Evolutionary conservation across 1,284 basidiomycete species (phyloP).

Genomic region (Tetrapyrgos nigripes): DNA sequence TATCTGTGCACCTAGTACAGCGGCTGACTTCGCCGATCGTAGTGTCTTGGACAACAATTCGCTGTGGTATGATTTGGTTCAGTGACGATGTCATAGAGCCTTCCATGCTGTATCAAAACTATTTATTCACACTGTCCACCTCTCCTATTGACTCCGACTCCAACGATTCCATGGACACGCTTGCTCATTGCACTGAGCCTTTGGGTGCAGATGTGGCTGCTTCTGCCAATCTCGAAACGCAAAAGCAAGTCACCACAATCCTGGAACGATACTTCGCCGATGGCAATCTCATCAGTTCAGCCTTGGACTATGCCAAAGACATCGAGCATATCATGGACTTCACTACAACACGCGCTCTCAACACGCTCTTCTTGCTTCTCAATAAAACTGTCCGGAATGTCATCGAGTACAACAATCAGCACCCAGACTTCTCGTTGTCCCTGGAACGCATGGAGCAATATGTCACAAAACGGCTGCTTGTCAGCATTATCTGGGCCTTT

Average conservation of each 20-base stretch:
- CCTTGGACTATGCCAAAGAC: slow-evolving; percentile 80
- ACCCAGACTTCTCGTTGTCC: slow-evolving; percentile 92
- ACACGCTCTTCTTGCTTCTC: slow-evolving; percentile 95
- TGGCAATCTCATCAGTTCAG: slow-evolving; percentile 82
- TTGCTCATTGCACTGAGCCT: slow-evolving; percentile 64
- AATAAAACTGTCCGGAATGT: slow-evolving; percentile 97
- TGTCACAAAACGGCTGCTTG: slow-evolving; percentile 88
- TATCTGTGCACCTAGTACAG: no score
- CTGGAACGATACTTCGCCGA: slow-evolving; percentile 85
- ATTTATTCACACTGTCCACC: slow-evolving; percentile 80
- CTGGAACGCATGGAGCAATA: slow-evolving; percentile 90
- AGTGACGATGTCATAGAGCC: slow-evolving; percentile 95
- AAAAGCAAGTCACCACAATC: slow-evolving; percentile 81
- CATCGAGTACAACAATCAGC: slow-evolving; percentile 94
- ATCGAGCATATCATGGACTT: slow-evolving; percentile 99
- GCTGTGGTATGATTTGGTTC: slow-evolving; percentile 99
- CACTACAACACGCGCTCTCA: slow-evolving; percentile 89
- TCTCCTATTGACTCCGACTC: slow-evolving; percentile 91
- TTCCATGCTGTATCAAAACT: slow-evolving; percentile 91
- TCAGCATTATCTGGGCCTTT: slow-evolving; percentile 98
- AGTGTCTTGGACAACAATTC: slow-evolving; percentile 99
- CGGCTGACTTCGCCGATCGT: not conserved
- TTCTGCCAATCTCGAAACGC: slow-evolving; percentile 76
- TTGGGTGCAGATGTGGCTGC: slow-evolving; percentile 54
- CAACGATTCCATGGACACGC: slow-evolving; percentile 75